These are phyloP conservation scores for Eleusine indica DNA, from an alignment of 176 grass and related monocot genomes.

Conservation along the genomic window DNA sequence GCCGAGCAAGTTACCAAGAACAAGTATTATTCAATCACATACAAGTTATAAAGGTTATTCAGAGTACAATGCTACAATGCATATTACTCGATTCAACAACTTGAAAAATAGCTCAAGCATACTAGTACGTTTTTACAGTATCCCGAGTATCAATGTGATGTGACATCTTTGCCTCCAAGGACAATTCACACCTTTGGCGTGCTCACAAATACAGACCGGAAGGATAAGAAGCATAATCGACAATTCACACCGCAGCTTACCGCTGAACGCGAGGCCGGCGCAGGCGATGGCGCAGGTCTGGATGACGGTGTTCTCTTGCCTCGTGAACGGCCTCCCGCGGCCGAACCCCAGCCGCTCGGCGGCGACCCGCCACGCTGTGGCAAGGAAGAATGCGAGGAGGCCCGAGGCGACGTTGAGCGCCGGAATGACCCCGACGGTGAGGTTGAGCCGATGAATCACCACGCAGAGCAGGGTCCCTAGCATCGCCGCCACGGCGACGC, in stretches of 20 bases:
- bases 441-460: constrained; percentile 59
- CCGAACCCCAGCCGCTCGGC: constrained; percentile 34
- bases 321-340: constrained; percentile 63
- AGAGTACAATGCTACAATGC: not conserved
- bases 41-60: no score
- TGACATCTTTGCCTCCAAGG: not conserved
- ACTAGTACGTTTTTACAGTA: not conserved
- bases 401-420: constrained; percentile 54
- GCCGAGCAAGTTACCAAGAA: no score
- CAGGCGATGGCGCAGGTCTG: constrained; percentile 94
- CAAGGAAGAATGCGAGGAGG: constrained; percentile 50
- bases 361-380: constrained; percentile 39
- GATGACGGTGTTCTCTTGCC: constrained; percentile 95
- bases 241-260: constrained; percentile 34
- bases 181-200: not conserved
- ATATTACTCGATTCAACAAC: not conserved
- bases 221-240: not conserved
- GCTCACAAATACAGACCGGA: not conserved
- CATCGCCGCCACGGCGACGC: constrained; percentile 44
- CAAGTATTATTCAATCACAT: no score
- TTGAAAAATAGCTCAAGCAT: not conserved
- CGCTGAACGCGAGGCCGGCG: constrained; percentile 87
- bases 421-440: constrained; percentile 57
- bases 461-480: constrained; percentile 50
- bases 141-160: not conserved